Evolutionary conservation across 805 yeast genomes (phyloP), one percentile per base, ranked within the genome.

Genomic region (Kuraishia hungarica): DNA sequence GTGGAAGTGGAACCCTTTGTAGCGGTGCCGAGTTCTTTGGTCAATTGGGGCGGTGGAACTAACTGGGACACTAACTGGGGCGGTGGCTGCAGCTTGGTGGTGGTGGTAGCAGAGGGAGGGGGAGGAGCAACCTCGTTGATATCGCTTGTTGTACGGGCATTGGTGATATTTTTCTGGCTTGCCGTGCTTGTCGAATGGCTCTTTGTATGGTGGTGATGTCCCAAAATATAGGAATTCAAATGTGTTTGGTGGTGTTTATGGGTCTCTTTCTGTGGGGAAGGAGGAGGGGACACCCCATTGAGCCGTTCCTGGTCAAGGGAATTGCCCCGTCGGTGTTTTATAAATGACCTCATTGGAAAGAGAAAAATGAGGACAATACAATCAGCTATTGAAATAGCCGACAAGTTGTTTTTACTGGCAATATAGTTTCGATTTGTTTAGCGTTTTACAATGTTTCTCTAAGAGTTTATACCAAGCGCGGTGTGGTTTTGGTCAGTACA

Each of bases 271-370:
- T 35, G 51, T 56, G 60, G 29, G 54, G 58, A 47, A 51, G 55
- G 35, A 53, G 57, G 13, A 47, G 54, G 17, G 49, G 48, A 15
- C 57, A 50, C 35, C 48, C 52, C 51, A 39, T 35, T n/a, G 56
- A 21, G 50, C 23, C 23, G 35, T 15, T 62, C 60, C 26, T 28
- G 51, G 13, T 62, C 64, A 10, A 60, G 46, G 13, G 64, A 60
- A 1, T 65, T 59, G 48, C 59, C 61, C 47, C 66, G 54, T 55
- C 62, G 59, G 54, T 67, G 70, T 4, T 65, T 66, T 49, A 68
- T 68, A 52, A 68, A 65, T 0, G 70, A 66, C 52, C 69, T 60
- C 72, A 68, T 67, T 48, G 10, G 35, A 35, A 15, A 35, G 43
- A 15, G 17, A 10, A 35, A 35, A 13, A 17, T 35, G 43, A 3